Evolutionary conservation across 768 basidiomycete species (phyloP), one percentile per base, ranked within the genome.

Genomic region (Naematelia aurantialba): DNA sequence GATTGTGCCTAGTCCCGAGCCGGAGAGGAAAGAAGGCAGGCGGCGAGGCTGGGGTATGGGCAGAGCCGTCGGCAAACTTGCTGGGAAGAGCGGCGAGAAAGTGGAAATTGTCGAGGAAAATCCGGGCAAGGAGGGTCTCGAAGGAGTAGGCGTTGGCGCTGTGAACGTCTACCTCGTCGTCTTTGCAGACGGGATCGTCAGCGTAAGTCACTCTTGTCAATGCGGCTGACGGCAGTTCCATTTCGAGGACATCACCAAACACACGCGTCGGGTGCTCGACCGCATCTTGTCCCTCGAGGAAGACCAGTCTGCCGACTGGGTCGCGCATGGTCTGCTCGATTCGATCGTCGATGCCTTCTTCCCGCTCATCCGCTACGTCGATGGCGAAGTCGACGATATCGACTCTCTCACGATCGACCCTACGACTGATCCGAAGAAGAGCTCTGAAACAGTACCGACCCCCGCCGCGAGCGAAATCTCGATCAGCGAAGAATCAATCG

Each of bases 261-360:
- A 97, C 73, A 84, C 84, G 1, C 82, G 88, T 61, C 83, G 86
- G 22, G 87, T 94, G 5, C 80, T 86, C 30, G 85, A 85, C 68
- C 85, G 85, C 53, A 82, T 94, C 44, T 78, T 85, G 53, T 80
- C 83, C 12, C 78, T 87, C 17, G 79, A 83, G 12, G 56, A 57
- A 30, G 62, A 56, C 4, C 60, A 65, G 26, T 60, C 60, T 13
- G 56, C 64, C 51, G 92, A 92, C 72, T 94, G 91, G 90, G 89
- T 97, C 63, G 91, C 90, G 0, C 91, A 97, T 75, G 88, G 87
- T 21, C 82, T 96, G 55, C 79, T 97, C 63, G 93, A 96, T 70
- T 93, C 91, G 1, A 85, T 97, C 53, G 91, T 97, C 21, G 92
- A 97, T 72, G 87, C 89, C 0, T 93, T 93, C 78, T 91, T 91